phyloP scores from a whole-genome alignment of 2,329 filamentous ascomycete species.

The Sarocladium strictum region DNA sequence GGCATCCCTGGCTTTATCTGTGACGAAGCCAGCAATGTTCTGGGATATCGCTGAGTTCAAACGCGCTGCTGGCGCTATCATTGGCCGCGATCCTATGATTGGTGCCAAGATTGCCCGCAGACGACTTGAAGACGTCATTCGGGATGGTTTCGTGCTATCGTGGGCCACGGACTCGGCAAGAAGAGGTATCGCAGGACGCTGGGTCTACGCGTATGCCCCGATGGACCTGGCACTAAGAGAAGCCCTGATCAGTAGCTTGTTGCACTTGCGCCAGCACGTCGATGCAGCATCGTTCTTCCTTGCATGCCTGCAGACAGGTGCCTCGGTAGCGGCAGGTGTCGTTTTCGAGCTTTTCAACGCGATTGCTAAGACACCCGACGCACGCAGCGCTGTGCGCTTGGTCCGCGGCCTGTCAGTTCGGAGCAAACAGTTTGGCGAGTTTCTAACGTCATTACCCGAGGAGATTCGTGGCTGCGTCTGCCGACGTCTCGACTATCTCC shows the following conservation, averaged over 20 bases:
- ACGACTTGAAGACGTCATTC: conserved; percentile 23
- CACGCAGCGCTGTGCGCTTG: neutral
- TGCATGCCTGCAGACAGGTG: conserved; percentile 29
- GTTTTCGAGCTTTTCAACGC: conserved; percentile 2
- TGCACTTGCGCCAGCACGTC: conserved; percentile 39
- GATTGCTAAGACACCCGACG: neutral
- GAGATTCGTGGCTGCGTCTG: neutral
- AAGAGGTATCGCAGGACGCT: conserved; percentile 21
- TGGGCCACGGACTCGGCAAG: conserved; percentile 1
- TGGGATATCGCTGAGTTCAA: conserved; percentile 1
- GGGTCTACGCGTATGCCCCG: conserved; percentile 33
- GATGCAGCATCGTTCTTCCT: conserved; percentile 38
- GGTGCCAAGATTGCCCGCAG: conserved; percentile 34
- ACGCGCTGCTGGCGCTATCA: neutral
- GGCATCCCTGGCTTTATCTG: neutral
- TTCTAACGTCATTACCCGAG: neutral
- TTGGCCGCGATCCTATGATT: conserved; percentile 24
- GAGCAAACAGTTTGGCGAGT: neutral
- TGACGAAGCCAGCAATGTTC: conserved; percentile 7
- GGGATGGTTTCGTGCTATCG: neutral
- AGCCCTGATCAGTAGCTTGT: conserved; percentile 39
- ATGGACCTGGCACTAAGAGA: conserved; percentile 36
- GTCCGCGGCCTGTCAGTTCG: neutral
- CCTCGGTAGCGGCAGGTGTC: conserved; percentile 20
- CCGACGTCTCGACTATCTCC: neutral